Percentiles rank a stretch among this genome's conserved stretches.
Conservation (phyloP, 345 rosid species). For the Citrus unshiu region DNA sequence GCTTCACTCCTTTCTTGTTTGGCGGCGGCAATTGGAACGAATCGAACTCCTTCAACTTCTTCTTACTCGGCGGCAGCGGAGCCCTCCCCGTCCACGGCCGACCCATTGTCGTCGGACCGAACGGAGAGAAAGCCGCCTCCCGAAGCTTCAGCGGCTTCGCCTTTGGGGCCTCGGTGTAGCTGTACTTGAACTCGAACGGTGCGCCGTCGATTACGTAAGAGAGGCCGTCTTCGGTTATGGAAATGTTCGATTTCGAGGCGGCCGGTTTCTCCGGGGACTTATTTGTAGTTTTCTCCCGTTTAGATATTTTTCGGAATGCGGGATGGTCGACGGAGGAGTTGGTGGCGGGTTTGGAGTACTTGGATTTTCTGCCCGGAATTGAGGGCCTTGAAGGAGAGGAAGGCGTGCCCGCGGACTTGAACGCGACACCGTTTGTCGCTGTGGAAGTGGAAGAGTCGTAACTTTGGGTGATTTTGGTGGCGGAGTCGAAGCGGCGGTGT, state of each 20-base stretch:
- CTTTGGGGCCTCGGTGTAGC: constrained; percentile 92
- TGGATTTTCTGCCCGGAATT: constrained; percentile 75
- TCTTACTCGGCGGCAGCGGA: constrained; percentile 72
- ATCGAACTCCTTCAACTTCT: constrained; percentile 79
- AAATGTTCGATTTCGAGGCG: constrained; percentile 38
- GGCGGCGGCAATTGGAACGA: constrained; percentile 75
- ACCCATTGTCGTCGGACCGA: constrained; percentile 74
- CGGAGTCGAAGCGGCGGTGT: constrained; percentile 59
- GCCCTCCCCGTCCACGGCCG: constrained; percentile 98
- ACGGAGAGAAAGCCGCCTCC: constrained; percentile 78
- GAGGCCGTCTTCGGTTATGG: constrained; percentile 61
- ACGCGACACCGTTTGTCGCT: constrained; percentile 16
- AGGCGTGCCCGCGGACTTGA: constrained; percentile 69
- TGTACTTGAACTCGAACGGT: constrained; percentile 92
- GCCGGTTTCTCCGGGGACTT: constrained; percentile 13
- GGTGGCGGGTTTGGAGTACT: constrained; percentile 57
- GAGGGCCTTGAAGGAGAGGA: constrained; percentile 73
- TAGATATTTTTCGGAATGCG: constrained; percentile 33
- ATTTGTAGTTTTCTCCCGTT: constrained; percentile 21
- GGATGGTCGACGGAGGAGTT: constrained; percentile 30
- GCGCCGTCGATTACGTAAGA: constrained; percentile 79
- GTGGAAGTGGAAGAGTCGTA: constrained; percentile 17
- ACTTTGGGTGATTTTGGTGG: constrained; percentile 36
- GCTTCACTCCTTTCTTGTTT: constrained; percentile 81
- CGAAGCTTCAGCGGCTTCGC: constrained; percentile 68